Percentiles rank a stretch among this genome's conserved stretches.
Conservation (phyloP, 2,329 filamentous ascomycete genomes). For the Ilyonectria robusta region DNA sequence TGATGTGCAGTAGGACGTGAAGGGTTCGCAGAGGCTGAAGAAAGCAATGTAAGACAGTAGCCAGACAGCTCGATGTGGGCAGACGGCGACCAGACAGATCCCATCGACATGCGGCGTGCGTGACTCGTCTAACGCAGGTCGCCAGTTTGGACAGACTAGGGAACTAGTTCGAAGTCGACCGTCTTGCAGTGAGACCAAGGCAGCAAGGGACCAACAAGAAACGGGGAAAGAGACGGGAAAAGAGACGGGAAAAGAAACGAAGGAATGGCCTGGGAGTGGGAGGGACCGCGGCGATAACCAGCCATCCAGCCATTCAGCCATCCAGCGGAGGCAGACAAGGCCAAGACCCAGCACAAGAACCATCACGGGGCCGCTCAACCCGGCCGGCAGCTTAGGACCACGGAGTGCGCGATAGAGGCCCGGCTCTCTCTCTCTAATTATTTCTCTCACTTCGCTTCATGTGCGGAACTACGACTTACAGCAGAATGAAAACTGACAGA, state of each 20-base stretch:
- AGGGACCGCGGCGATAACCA: not conserved
- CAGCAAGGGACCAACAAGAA: not conserved
- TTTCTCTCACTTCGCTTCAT: not conserved
- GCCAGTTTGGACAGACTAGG: conserved; percentile 15
- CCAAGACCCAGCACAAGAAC: not conserved
- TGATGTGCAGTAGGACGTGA: conserved; percentile 17
- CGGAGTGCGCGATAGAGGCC: not conserved
- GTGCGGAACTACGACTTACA: not conserved
- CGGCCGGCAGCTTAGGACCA: conserved; percentile 12
- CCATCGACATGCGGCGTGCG: conserved; percentile 16
- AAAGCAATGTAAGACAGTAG: conserved; percentile 1
- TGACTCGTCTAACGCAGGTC: conserved; percentile 13
- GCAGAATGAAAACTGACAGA: not conserved
- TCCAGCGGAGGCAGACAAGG: not conserved
- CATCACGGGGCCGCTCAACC: conserved; percentile 19
- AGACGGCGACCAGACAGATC: conserved; percentile 5
- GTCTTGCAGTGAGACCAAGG: conserved; percentile 2
- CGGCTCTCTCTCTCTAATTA: no score
- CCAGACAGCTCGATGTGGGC: not conserved
- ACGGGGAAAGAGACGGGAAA: not conserved
- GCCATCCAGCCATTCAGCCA: not conserved
- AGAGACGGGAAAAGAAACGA: not conserved
- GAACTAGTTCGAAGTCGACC: conserved; percentile 9
- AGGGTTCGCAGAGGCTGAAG: conserved; percentile 18
- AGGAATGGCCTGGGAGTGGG: not conserved